A percentile compares a stretch with the other conserved stretches of the same genome.
Conservation (phyloP, 306 rosid species). For the Ochetophila trinervis region DNA sequence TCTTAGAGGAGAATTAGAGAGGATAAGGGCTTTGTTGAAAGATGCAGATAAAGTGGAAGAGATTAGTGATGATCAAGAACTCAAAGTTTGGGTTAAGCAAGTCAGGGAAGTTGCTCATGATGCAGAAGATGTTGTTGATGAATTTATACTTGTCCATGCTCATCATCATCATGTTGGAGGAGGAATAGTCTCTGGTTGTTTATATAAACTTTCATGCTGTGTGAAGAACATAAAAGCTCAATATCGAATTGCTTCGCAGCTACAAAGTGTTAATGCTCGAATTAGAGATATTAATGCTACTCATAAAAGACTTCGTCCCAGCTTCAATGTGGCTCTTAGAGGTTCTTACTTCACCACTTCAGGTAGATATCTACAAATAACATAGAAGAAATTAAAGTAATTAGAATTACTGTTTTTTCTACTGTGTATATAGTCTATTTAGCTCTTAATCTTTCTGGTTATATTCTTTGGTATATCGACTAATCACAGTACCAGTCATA, state of each 20-base stretch:
- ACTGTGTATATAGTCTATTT: too few relatives aligned
- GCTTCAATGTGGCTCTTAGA: conserved; percentile 2
- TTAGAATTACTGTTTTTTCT: too few relatives aligned
- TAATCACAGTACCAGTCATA: too few relatives aligned
- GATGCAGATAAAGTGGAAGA: conserved; percentile 33
- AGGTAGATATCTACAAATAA: conserved; percentile 22
- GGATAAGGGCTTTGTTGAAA: conserved; percentile 27
- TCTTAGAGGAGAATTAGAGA: conserved; percentile 27
- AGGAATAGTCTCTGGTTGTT: background rate
- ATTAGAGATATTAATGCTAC: conserved; percentile 11
- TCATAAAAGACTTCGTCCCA: conserved; percentile 19
- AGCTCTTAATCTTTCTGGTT: too few relatives aligned
- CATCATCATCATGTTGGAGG: conserved; percentile 7
- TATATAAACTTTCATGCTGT: conserved; percentile 1
- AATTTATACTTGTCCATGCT: conserved; percentile 18
- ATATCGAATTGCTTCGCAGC: conserved; percentile 6
- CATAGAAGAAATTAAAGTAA: background rate
- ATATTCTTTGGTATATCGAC: too few relatives aligned
- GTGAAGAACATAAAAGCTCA: conserved; percentile 20
- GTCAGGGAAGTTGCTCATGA: conserved; percentile 33
- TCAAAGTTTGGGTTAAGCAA: conserved; percentile 36
- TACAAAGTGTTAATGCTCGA: conserved; percentile 21
- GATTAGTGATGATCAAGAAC: conserved; percentile 22
- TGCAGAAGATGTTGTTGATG: conserved; percentile 37
- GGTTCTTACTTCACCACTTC: conserved; percentile 35